Evolutionary conservation across 768 basidiomycete genomes (phyloP).

Genomic region (Tylopilus vinaceipallidus): DNA sequence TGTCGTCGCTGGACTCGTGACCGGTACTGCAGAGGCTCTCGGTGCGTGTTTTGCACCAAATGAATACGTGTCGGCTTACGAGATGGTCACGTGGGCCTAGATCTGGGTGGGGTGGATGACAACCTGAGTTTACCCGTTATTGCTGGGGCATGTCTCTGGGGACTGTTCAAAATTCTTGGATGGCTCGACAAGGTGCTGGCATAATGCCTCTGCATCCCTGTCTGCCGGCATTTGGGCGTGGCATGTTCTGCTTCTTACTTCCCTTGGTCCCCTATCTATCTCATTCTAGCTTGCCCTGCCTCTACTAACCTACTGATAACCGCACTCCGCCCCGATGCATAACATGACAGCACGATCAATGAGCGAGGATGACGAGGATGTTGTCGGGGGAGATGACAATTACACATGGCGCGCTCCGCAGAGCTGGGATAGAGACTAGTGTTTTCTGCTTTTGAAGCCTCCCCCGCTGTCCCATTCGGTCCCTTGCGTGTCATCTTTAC

Average conservation of each 20-base stretch:
- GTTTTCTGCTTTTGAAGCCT: background rate
- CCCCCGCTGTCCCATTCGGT: background rate
- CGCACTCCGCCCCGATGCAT: background rate
- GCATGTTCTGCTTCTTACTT: background rate
- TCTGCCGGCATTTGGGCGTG: background rate
- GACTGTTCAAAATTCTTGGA: constrained; percentile 43
- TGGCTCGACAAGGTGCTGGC: constrained; percentile 29
- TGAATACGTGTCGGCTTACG: constrained; percentile 1
- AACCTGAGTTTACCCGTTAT: constrained; percentile 89
- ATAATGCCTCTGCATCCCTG: constrained; percentile 1
- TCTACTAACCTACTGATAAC: background rate
- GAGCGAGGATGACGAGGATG: background rate
- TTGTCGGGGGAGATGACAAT: background rate
- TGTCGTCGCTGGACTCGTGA: constrained; percentile 69
- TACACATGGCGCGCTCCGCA: too few relatives aligned
- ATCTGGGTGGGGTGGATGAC: constrained; percentile 83
- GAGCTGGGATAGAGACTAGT: background rate
- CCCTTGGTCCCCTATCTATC: background rate
- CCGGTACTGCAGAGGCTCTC: constrained; percentile 85
- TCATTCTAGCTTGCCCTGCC: background rate
- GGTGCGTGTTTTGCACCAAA: constrained; percentile 48
- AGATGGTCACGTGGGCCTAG: constrained; percentile 36
- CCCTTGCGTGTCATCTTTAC: too few relatives aligned
- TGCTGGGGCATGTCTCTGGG: constrained; percentile 71
- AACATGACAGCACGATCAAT: background rate